Conservation (phyloP, 2,329 filamentous ascomycete genomes). For the Diplodia mutila region DNA sequence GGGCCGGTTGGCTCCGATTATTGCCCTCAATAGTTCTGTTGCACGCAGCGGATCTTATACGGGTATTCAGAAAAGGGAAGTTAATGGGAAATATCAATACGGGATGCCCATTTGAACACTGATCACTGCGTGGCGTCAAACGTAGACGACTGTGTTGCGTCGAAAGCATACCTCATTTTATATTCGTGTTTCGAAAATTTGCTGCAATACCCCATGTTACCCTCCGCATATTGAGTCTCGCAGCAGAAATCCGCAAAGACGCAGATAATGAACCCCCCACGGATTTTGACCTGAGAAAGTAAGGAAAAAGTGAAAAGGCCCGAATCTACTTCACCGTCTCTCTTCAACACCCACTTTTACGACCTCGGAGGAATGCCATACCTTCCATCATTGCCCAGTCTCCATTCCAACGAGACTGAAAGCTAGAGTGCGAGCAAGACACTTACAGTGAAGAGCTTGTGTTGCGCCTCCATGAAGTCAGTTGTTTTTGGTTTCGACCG, state of each 20-base stretch:
- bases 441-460: neutral
- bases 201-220: neutral
- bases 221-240: neutral
- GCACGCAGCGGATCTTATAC: neutral
- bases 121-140: neutral
- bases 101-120: neutral
- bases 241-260: neutral
- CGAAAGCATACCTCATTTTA: neutral
- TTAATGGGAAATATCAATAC: neutral
- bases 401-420: neutral
- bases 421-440: neutral
- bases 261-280: neutral
- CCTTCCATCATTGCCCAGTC: neutral
- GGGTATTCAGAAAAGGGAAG: neutral
- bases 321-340: neutral
- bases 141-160: neutral
- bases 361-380: neutral
- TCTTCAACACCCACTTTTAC: neutral
- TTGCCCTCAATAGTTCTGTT: neutral
- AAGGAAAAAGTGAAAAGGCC: neutral
- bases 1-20: neutral
- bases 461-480: neutral
- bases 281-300: neutral
- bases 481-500: neutral
- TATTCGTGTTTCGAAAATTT: neutral